Conservation (phyloP, 306 rosid genomes). For the Trifolium repens region DNA sequence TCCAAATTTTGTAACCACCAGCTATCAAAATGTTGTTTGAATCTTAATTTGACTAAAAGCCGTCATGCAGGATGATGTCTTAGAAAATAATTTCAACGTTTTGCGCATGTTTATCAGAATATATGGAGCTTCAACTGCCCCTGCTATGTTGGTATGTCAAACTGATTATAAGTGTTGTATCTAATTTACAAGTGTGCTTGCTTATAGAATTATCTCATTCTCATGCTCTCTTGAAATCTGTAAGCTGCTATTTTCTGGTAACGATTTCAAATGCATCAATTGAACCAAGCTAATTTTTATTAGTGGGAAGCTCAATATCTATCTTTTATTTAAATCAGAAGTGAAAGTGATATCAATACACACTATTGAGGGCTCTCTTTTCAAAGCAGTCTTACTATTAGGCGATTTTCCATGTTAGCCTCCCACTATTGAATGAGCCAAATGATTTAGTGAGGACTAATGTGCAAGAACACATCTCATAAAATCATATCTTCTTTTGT, state of each 20-base stretch:
- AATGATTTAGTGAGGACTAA: background rate
- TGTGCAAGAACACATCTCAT: slow-evolving; percentile 19
- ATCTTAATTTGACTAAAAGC: slow-evolving; percentile 33
- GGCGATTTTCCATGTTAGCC: background rate
- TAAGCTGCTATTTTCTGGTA: slow-evolving; percentile 5
- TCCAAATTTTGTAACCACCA: slow-evolving; percentile 26
- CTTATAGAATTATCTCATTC: background rate
- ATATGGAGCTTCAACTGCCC: slow-evolving; percentile 79
- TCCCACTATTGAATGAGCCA: slow-evolving; percentile 3
- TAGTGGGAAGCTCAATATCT: slow-evolving; percentile 6
- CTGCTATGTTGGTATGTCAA: slow-evolving; percentile 65
- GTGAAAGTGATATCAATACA: background rate
- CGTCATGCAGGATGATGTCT: slow-evolving; percentile 82
- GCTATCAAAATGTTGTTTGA: slow-evolving; percentile 1
- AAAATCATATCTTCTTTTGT: slow-evolving; percentile 12
- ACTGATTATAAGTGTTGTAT: slow-evolving; percentile 15
- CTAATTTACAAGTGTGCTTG: slow-evolving; percentile 30
- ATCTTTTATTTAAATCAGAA: slow-evolving; percentile 3
- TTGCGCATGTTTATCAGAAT: slow-evolving; percentile 83
- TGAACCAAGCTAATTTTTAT: background rate
- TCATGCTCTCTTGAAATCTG: background rate
- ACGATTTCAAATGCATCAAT: slow-evolving; percentile 14
- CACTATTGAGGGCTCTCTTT: background rate
- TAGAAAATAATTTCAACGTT: slow-evolving; percentile 80
- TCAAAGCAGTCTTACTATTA: background rate